Percentiles rank a stretch among this genome's conserved stretches.
Evolutionary conservation across 208 protist species (phyloP).

Genomic region (Wallacemonas sp.): DNA sequence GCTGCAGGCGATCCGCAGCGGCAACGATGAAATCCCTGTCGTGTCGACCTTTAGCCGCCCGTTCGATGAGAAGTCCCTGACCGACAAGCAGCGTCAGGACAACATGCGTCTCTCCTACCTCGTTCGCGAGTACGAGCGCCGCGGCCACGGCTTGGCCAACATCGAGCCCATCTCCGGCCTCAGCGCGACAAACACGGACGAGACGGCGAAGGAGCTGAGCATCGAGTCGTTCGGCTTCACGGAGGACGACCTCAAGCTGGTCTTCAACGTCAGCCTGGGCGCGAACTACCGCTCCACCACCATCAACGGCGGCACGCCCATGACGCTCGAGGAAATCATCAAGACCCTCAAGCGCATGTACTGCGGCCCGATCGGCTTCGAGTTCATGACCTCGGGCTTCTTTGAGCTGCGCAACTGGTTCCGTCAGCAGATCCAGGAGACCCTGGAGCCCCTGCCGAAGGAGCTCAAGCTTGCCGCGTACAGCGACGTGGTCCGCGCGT

Average conservation of each 20-base stretch:
- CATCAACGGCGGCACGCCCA: slow-evolving; percentile 63
- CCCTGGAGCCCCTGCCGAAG: slow-evolving; percentile 42
- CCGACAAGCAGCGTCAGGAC: slow-evolving; percentile 80
- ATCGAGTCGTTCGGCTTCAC: slow-evolving; percentile 82
- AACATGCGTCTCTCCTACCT: slow-evolving; percentile 92
- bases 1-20: slow-evolving; percentile 67
- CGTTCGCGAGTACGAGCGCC: slow-evolving; percentile 85
- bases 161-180: slow-evolving; percentile 68
- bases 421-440: slow-evolving; percentile 86
- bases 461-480: slow-evolving; percentile 72
- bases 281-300: slow-evolving; percentile 76
- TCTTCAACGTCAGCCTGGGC: slow-evolving; percentile 84
- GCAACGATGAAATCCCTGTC: slow-evolving; percentile 49
- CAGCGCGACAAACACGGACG: slow-evolving; percentile 16
- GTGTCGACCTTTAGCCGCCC: slow-evolving; percentile 80
- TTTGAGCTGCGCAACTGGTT: slow-evolving; percentile 96
- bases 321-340: slow-evolving; percentile 81
- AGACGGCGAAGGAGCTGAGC: slow-evolving; percentile 46
- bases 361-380: slow-evolving; percentile 92
- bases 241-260: slow-evolving; percentile 64
- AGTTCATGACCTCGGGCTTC: slow-evolving; percentile 97
- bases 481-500: slow-evolving; percentile 87
- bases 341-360: slow-evolving; percentile 82
- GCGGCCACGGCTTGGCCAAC: slow-evolving; percentile 81
- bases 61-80: slow-evolving; percentile 50